A percentile compares a stretch with the other conserved stretches of the same genome.
phyloP scores from a whole-genome alignment of 352 stramenopile genomes.

The Phytopythium litorale region DNA sequence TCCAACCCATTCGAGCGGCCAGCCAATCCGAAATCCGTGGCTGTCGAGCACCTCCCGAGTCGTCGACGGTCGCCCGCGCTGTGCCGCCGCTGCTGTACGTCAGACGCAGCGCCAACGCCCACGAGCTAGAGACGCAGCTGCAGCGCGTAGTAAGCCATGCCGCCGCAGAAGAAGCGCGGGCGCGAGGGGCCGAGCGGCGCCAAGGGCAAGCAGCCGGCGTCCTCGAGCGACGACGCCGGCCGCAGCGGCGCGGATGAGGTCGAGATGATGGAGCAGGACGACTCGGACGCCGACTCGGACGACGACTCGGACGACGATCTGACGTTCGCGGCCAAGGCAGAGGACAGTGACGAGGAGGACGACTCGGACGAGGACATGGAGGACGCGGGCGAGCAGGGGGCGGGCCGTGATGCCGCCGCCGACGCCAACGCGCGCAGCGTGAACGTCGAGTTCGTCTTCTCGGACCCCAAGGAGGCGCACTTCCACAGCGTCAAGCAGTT shows the following conservation, averaged over 20 bases:
- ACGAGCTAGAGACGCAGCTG: no score
- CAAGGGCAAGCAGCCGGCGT: slow-evolving; percentile 8
- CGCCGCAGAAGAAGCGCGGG: slow-evolving; percentile 31
- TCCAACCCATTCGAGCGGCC: not conserved
- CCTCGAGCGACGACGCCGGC: not conserved
- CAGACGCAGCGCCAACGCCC: not conserved
- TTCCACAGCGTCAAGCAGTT: slow-evolving; percentile 89
- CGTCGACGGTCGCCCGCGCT: not conserved
- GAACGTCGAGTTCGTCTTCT: slow-evolving; percentile 83
- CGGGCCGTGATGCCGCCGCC: slow-evolving; percentile 1
- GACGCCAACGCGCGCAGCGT: slow-evolving; percentile 25
- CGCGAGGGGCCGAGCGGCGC: slow-evolving; percentile 15
- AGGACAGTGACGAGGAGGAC: slow-evolving; percentile 6
- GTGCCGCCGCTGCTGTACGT: not conserved
- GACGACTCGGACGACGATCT: slow-evolving; percentile 58
- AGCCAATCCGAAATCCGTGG: slow-evolving; percentile 2
- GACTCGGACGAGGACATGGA: slow-evolving; percentile 61
- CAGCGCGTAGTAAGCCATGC: slow-evolving; percentile 10
- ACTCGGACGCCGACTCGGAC: slow-evolving; percentile 32
- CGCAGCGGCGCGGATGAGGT: slow-evolving; percentile 19
- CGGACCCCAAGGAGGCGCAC: slow-evolving; percentile 69
- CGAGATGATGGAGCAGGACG: slow-evolving; percentile 47
- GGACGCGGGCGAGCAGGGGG: slow-evolving; percentile 37
- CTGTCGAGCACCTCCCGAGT: not conserved
- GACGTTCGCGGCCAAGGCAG: slow-evolving; percentile 37